Evolutionary conservation across 1,284 basidiomycete genomes (phyloP), one percentile per base, ranked within the genome.

Genomic region (Agaricales sp.): DNA sequence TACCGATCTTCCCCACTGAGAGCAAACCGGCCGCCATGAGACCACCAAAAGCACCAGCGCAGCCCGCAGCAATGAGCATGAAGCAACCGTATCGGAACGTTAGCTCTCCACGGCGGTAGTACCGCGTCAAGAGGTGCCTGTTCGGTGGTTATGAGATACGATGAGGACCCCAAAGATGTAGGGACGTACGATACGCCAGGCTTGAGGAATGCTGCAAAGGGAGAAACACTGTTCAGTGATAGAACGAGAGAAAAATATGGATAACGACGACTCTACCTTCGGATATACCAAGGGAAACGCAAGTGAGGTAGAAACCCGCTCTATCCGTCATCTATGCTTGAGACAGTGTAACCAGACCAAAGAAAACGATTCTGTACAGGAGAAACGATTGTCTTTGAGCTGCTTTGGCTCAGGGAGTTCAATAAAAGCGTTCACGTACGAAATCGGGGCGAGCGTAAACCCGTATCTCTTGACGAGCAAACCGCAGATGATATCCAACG

Each of bases 151-250:
- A n/a, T n/a, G n/a, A n/a, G n/a, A n/a, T 11, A 16, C 12, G 30
- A 37, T 12, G 30, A 16, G 12, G 30, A 37, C 30, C 30, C 12
- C 11, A 37, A 18, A 16, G 39, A 43, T 22, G 39, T 11, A 41
- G 13, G 13, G 16, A 41, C 39, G n/a, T 16, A 41, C 39, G 39
- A 41, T 41, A 45, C 20, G 11, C 44, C 44, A 45, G 44, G 44
- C 44, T 22, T 45, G 21, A 22, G 21, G 18, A 45, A 45, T 4
- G 44, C 44, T 26, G 18, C 39, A 20, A 16, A 16, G 8, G 4
- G 18, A 8, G 39, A 41, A n/a, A n/a, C 8, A n/a, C 8, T 11
- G 19, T 4, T 41, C 39, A 41, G 39, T n/a, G 8, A 4, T 16
- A 30, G 26, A 30, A 16, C 6, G 39, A 41, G 39, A 41, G 8